A percentile compares a stretch with the other conserved stretches of the same genome.
Evolutionary conservation across 169 alveolate species (phyloP).

Genomic region (Cryptosporidium ubiquitum): DNA sequence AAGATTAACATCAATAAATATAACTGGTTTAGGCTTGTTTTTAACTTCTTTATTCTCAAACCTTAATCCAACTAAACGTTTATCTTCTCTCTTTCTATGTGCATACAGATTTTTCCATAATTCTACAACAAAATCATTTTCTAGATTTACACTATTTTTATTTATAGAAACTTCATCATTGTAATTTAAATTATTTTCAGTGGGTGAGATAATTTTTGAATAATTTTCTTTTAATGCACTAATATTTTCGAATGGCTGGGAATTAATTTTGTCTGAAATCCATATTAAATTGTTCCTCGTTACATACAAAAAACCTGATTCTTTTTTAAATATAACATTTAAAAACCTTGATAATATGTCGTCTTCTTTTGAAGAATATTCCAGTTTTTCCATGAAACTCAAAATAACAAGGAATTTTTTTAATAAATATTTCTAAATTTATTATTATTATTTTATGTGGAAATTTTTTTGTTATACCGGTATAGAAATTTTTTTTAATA

Average conservation of each 20-base stretch:
- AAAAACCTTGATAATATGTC: background rate
- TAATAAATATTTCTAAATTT: too few relatives aligned
- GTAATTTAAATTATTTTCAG: background rate
- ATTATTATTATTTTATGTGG: background rate
- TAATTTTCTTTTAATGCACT: background rate
- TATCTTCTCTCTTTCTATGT: slow-evolving; percentile 52
- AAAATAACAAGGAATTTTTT: background rate
- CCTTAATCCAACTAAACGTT: slow-evolving; percentile 46
- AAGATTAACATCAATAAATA: slow-evolving; percentile 38
- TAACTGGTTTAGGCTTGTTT: background rate
- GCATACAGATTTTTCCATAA: slow-evolving; percentile 54
- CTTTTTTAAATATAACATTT: slow-evolving; percentile 49
- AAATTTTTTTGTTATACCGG: background rate
- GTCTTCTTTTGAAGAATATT: slow-evolving; percentile 4
- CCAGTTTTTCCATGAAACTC: slow-evolving; percentile 15
- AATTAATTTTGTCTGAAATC: background rate
- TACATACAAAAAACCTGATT: slow-evolving; percentile 32
- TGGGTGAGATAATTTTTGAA: background rate
- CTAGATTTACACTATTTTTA: background rate
- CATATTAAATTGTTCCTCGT: slow-evolving; percentile 38
- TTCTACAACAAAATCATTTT: slow-evolving; percentile 2
- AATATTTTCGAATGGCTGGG: slow-evolving; percentile 14
- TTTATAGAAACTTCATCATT: background rate
- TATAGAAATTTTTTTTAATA: background rate
- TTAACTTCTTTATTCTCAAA: slow-evolving; percentile 44